These are phyloP conservation scores for Metschnikowia koreensis DNA, from an alignment of 805 yeast species.

Conservation along the genomic window DNA sequence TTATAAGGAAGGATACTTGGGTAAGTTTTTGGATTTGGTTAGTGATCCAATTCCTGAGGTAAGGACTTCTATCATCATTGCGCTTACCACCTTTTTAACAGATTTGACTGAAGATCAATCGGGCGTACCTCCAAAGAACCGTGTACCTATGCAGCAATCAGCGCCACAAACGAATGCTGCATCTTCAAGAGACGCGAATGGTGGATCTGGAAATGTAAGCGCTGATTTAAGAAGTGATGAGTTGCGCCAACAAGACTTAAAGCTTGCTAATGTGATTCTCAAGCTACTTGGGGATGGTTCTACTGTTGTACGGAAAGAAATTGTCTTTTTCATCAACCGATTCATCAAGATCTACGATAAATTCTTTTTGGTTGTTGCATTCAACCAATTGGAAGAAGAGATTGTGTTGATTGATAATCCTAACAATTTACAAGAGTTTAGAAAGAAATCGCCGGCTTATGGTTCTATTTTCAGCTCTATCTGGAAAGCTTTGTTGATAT, in stretches of 20 bases:
- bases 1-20: constrained; percentile 60
- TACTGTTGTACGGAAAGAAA: constrained; percentile 82
- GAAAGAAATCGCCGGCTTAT: constrained; percentile 73
- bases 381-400: constrained; percentile 79
- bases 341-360: constrained; percentile 67
- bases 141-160: constrained; percentile 10
- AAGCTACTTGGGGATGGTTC: constrained; percentile 82
- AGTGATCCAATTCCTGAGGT: constrained; percentile 95
- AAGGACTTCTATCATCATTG: constrained; percentile 75
- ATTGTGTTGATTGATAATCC: constrained; percentile 63
- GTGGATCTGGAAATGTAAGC: constrained; percentile 12
- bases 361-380: constrained; percentile 84
- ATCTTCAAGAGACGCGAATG: constrained; percentile 3
- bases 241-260: constrained; percentile 64
- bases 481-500: constrained; percentile 80
- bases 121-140: constrained; percentile 19
- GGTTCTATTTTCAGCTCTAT: constrained; percentile 82
- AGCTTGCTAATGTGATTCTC: constrained; percentile 65
- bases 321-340: constrained; percentile 71
- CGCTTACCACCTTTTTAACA: constrained; percentile 67
- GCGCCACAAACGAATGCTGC: constrained; percentile 14
- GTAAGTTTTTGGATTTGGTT: constrained; percentile 54
- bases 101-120: constrained; percentile 32
- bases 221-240: constrained; percentile 43
- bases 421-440: constrained; percentile 57